phyloP scores from a whole-genome alignment of 225 moss, liverwort and hornwort genomes.

The Sphagnum contortum region DNA sequence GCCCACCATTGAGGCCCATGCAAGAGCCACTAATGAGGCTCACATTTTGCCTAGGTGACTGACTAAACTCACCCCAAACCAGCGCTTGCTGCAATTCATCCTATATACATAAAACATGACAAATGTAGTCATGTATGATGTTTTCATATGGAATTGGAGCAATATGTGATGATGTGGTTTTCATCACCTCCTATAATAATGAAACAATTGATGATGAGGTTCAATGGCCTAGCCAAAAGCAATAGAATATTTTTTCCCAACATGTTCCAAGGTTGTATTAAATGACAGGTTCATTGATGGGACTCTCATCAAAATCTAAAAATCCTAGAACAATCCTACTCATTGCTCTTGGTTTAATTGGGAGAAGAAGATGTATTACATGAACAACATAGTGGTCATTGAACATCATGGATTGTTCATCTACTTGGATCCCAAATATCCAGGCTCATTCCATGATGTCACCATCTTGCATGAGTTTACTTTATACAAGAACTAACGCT shows the following conservation, averaged over 20 bases:
- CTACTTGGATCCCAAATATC: background rate
- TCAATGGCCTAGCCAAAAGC: background rate
- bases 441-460: too few species aligned
- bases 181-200: too few species aligned
- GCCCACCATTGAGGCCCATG: too few species aligned
- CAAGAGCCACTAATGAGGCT: too few species aligned
- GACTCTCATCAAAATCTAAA: background rate
- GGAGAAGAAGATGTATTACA: too few species aligned
- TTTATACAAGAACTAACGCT: too few species aligned
- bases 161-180: too few species aligned
- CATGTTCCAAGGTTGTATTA: constrained; percentile 1
- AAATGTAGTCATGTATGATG: too few species aligned
- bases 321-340: background rate
- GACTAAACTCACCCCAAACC: background rate
- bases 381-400: constrained; percentile 3
- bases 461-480: background rate
- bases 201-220: too few species aligned
- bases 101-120: too few species aligned
- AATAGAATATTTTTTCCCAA: background rate
- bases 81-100: background rate
- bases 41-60: background rate
- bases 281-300: constrained; percentile 4
- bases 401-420: constrained; percentile 10
- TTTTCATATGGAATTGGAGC: too few species aligned
- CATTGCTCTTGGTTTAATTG: background rate